Evolutionary conservation across 2,329 filamentous ascomycete species (phyloP).

Genomic region (Penicillium sp.): DNA sequence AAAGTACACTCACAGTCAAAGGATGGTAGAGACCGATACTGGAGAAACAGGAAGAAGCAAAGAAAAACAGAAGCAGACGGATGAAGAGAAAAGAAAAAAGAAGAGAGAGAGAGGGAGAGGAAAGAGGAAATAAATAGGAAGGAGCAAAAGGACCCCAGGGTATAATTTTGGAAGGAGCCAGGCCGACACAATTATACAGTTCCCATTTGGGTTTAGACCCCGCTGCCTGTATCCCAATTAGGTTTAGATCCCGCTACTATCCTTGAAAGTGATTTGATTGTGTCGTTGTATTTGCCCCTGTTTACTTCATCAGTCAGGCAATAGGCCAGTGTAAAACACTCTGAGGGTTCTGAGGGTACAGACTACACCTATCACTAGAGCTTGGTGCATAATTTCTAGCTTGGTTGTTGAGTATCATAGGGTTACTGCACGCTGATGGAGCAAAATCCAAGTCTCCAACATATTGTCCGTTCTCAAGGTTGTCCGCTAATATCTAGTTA

Average conservation of each 20-base stretch:
- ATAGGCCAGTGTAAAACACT: neutral
- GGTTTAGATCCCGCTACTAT: neutral
- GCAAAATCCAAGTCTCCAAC: neutral
- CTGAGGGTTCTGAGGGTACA: too few relatives aligned
- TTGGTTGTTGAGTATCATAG: neutral
- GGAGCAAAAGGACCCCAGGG: neutral
- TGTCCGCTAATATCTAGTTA: too few relatives aligned
- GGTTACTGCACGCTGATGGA: neutral
- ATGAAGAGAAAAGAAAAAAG: too few relatives aligned
- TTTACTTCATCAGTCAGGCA: too few relatives aligned
- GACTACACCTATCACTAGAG: too few relatives aligned
- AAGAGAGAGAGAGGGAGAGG: neutral
- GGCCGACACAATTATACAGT: neutral
- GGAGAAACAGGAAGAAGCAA: neutral
- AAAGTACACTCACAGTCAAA: neutral
- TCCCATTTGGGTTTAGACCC: conserved; percentile 7
- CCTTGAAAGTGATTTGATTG: neutral
- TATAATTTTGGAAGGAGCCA: neutral
- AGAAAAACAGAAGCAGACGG: neutral
- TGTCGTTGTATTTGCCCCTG: neutral
- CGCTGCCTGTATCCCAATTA: neutral
- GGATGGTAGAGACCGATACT: neutral
- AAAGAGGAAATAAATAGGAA: neutral
- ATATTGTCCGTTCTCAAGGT: neutral
- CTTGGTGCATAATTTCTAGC: neutral